Conservation (phyloP, 345 rosid genomes). For the Euphorbia pulcherrima region DNA sequence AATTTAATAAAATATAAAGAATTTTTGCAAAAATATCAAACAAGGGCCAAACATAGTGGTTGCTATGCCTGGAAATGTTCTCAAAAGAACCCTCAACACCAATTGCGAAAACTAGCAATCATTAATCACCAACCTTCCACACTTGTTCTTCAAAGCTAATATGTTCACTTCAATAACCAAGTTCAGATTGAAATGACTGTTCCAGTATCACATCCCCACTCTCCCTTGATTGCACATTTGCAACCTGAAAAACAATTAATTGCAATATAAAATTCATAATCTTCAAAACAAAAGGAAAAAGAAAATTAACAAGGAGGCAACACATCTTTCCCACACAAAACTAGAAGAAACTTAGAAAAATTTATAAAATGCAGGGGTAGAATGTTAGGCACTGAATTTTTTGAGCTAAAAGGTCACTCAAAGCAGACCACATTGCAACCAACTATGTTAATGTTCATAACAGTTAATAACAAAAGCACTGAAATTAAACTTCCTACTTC, state of each 20-base stretch:
- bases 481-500: neutral
- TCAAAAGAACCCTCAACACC: neutral
- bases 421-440: neutral
- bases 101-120: neutral
- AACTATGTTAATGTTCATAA: neutral
- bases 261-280: neutral
- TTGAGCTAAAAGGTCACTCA: neutral
- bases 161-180: slow-evolving; percentile 6
- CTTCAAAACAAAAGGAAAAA: neutral
- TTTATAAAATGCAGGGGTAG: neutral
- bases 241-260: slow-evolving; percentile 10
- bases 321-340: neutral
- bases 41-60: too few relatives aligned
- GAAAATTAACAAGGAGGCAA: neutral
- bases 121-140: slow-evolving; percentile 22
- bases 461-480: neutral
- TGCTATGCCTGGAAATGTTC: too few relatives aligned
- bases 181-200: slow-evolving; percentile 5
- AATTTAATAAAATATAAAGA: neutral
- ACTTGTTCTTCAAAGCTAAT: slow-evolving; percentile 6
- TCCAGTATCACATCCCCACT: slow-evolving; percentile 13
- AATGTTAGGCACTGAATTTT: neutral
- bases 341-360: neutral
- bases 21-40: too few relatives aligned
- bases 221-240: slow-evolving; percentile 7